Conservation (phyloP, 257 asterid species). For the Jaltomata sinuosa region DNA sequence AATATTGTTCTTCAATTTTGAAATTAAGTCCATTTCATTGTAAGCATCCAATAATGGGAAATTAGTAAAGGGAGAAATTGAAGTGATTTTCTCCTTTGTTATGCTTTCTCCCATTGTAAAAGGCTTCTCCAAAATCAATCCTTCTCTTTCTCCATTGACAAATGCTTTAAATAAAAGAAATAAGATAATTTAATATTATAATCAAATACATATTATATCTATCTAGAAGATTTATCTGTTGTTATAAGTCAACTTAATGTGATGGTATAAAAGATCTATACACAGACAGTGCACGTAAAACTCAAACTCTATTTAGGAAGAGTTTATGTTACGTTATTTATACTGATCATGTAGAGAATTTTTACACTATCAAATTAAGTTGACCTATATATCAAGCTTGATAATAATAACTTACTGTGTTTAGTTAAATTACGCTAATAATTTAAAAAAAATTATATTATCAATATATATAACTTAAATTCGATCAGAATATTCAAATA, state of each 20-base stretch:
- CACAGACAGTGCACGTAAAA: too few relatives aligned
- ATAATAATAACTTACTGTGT: too few relatives aligned
- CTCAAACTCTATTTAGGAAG: too few relatives aligned
- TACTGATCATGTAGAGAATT: too few relatives aligned
- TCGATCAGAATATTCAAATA: not conserved
- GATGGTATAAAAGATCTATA: too few relatives aligned
- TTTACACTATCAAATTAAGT: too few relatives aligned
- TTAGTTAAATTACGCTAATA: too few relatives aligned
- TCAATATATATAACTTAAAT: too few relatives aligned
- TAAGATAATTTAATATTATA: not conserved
- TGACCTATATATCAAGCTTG: too few relatives aligned
- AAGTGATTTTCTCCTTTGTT: not conserved
- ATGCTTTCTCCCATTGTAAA: constrained; percentile 1
- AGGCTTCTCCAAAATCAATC: constrained; percentile 23
- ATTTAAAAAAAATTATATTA: too few relatives aligned
- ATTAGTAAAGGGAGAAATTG: not conserved
- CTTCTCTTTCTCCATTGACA: constrained; percentile 6
- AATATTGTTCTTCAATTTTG: not conserved
- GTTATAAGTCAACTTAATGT: too few relatives aligned
- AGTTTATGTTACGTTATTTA: too few relatives aligned
- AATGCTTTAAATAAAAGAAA: not conserved
- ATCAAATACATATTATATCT: not conserved
- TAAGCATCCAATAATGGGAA: constrained; percentile 7
- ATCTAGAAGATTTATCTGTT: not conserved
- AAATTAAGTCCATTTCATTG: constrained; percentile 8